Evolutionary conservation across 2,329 filamentous ascomycete genomes (phyloP), one percentile per base, ranked within the genome.

Genomic region (Cladosporium sp.): DNA sequence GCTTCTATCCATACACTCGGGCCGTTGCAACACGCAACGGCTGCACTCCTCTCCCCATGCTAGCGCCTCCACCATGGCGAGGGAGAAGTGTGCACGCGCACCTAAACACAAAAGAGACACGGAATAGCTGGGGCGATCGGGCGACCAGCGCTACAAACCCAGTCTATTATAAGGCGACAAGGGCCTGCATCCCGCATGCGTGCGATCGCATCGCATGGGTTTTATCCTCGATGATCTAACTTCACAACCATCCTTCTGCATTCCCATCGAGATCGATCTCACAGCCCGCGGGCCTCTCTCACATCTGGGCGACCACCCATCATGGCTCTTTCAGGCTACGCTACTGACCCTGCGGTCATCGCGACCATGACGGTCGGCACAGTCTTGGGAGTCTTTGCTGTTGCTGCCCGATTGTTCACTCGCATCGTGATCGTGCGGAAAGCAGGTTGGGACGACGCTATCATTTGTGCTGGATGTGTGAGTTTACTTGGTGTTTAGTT

Each of bases 301-400:
- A 40, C 37, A 48, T 18, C 44, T 18, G 30, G 45, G 36, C 45
- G 37, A 41, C n/a, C n/a, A n/a, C 48, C 40, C 47, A 44, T 15
- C 22, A 51, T 51, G 48, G 48, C 40, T 29, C 37, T 51, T 44
- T 51, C 57, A 53, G 43, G 61, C 7, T 60, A 64, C 44, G 57
- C 61, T 17, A 51, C 58, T 22, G 59, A 58, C 37, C 47, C 47
- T 11, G 58, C 57, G 37, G 60, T 64, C 30, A 54, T 61, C 9
- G 60, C 54, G 27, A 58, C 59, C 15, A 61, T 57, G 19, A 51
- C 62, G 18, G 51, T 56, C 29, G 58, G 59, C 41, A 64, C 61
- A 7, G 44, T 60, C 13, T 36, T 63, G 17, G 58, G 58, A 3
- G 53, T 51, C 22, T 41, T 61, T 13, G 53, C 57, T 8, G 60